Evolutionary conservation across 805 yeast genomes (phyloP), one percentile per base, ranked within the genome.

Genomic region (Diddensiella santjacobensis): DNA sequence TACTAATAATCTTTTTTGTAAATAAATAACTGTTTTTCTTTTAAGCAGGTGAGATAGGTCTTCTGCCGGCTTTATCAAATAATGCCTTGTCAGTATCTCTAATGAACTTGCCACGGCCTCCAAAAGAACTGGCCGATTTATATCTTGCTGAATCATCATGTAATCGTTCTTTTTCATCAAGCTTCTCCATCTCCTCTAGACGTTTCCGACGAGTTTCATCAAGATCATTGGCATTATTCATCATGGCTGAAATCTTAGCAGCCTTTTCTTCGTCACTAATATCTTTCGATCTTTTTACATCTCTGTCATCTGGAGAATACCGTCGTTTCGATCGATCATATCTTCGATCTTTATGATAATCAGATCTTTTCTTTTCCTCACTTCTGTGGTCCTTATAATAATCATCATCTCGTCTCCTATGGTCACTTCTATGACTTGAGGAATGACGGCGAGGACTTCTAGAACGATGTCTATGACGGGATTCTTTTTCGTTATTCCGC

Each of bases 241-340:
- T 51, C 60, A 58, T 58, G 20, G 45, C 54, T 13, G 42, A 47
- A 20, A 57, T 37, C n/a, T 40, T 30, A 4, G 42, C 50, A 26
- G 39, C 45, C 3, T 46, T 42, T 44, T 47, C 52, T 3, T 30
- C 40, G 13, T 40, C 44, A 13, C 10, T 17, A 11, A 26, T 47
- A 4, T n/a, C 18, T 31, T 43, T 33, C 8, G 31, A 26, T 20
- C 24, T n/a, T 13, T 22, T 11, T n/a, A 5, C 15, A 4, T 15
- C 26, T 15, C 43, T 40, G 33, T 40, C 43, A 24, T 15, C 10
- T 5, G 20, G 20, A 8, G 17, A 10, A n/a, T 17, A 11, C 6
- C 38, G 38, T 6, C 20, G 17, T 15, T 26, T 19, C 15, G 19
- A 31, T 18, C 13, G 6, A 19, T 29, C 26, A 36, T 36, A 31